Evolutionary conservation across 2,329 filamentous ascomycete species (phyloP), one percentile per base, ranked within the genome.

Genomic region (Penicillium sp.): DNA sequence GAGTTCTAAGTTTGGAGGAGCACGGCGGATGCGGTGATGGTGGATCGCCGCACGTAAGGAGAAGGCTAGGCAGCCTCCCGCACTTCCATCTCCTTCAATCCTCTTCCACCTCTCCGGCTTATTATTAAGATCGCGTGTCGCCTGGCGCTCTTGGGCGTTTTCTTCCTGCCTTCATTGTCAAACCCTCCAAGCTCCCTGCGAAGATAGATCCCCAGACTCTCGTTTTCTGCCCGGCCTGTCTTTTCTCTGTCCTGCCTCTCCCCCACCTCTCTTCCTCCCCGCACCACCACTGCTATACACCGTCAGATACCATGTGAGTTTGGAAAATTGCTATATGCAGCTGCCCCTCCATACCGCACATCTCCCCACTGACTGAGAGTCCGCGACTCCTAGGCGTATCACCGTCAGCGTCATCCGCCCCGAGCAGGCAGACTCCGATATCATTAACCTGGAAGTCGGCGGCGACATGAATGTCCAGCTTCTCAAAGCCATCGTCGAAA

Each of bases 401-500:
- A 93, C 88, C 36, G 81, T 95, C 67, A 87, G 80, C 66, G 86
- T 94, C 63, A 85, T 85, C 62, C 84, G 85, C 51, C 80, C 84
- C 50, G 81, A 86, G 62, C 75, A 81, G 51, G 69, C 71, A 53
- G 84, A 88, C 63, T 79, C 83, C 50, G 86, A 88, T 59, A 78
- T 94, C 60, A 75, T 95, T 56, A 84, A 81, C 41, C 79, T 94
- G 53, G 88, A 95, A 57, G 81, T 95, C 52, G 84, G 85, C 46
- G 77, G 82, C 28, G 86, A 87, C 57, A 88, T 93, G 75, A 87
- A 87, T 33, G 70, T 97, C 55, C 83, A 83, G 58, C 84, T 88
- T 37, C 79, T 98, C 52, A 94, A 94, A 68, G 86, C 83, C 61
- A 86, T 88, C 60, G 85, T 98, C 62, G 81, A 93, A 63, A 86